Evolutionary conservation across 352 stramenopile species (phyloP), one percentile per base, ranked within the genome.

Genomic region (Globisporangium alternatum): DNA sequence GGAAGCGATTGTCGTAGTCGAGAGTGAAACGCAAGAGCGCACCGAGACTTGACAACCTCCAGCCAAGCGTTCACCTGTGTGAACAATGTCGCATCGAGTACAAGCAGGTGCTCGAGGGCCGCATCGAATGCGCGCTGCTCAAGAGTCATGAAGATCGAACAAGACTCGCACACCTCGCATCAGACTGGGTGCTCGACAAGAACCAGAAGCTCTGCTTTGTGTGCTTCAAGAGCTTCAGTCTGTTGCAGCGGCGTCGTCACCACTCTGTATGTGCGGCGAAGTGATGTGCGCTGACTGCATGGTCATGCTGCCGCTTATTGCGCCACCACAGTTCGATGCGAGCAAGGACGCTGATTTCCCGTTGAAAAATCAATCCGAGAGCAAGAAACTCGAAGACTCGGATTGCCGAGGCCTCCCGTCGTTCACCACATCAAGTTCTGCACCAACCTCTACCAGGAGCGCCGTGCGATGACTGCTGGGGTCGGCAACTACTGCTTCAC

Each of bases 231-330:
- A 88, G 76, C 57, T 89, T 91, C 48, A 69, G 78, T 1, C 74
- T 88, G 51, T 63, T 90, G 35, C 77, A 79, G 33, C 74, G 78
- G 33, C 80, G 85, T 22, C 82, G 84, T 2, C 84, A 93, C 58
- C 80, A 90, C 64, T 91, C 51, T 82, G 84, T 15, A 88, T 90
- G 80, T 93, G 84, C 25, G 84, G 82, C 17, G 80, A 91, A 58
- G 82, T 90, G 54, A 86, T 91, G 68, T 91, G 82, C 56, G 79
- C 74, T 15, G 72, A 72, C 15, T 91, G 83, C 53, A 83, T 89
- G 74, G 76, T 86, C 64, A 75, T 71, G n/a, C 67, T 92, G 63
- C 79, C 81, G 43, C 68, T 92, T 17, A 72, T 88, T n/a, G 69
- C 78, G 0, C 78, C 78, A 12, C 65, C 70, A 5, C 52, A 30